Evolutionary conservation across 2,329 filamentous ascomycete genomes (phyloP).

Genomic region (Juglanconis juglandina): DNA sequence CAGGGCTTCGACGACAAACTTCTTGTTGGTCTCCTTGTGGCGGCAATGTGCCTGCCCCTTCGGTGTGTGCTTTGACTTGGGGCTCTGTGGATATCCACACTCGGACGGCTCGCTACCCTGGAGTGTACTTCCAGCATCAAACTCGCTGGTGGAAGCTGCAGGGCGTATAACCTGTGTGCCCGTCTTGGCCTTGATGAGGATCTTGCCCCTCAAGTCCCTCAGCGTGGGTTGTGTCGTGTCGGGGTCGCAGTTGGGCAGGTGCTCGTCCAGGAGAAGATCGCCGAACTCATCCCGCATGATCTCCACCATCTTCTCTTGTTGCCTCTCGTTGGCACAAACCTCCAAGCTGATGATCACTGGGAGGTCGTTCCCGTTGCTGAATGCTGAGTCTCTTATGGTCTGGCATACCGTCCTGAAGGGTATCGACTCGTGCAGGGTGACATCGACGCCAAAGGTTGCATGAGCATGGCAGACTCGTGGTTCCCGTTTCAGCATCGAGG

Average conservation of each 20-base stretch:
- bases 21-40: slow-evolving; percentile 37
- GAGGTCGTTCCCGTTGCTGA: slow-evolving; percentile 63
- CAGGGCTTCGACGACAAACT: slow-evolving; percentile 65
- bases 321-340: slow-evolving; percentile 75
- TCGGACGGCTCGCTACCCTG: slow-evolving; percentile 29
- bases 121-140: slow-evolving; percentile 18
- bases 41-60: slow-evolving; percentile 38
- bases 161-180: slow-evolving; percentile 26
- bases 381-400: slow-evolving; percentile 74
- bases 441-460: slow-evolving; percentile 35
- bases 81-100: slow-evolving; percentile 29
- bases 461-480: slow-evolving; percentile 73
- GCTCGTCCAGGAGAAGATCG: slow-evolving; percentile 63
- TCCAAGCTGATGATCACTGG: slow-evolving; percentile 91
- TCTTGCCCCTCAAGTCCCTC: slow-evolving; percentile 70
- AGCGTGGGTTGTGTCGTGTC: slow-evolving; percentile 62
- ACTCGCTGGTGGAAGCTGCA: slow-evolving; percentile 9
- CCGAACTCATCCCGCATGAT: slow-evolving; percentile 91
- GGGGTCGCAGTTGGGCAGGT: slow-evolving; percentile 48
- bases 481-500: slow-evolving; percentile 46
- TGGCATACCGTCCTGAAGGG: slow-evolving; percentile 83
- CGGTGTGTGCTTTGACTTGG: slow-evolving; percentile 36
- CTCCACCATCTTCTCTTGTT: slow-evolving; percentile 88
- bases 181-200: slow-evolving; percentile 77
- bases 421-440: slow-evolving; percentile 78